These are phyloP conservation scores for Rubus parviflorus DNA, from an alignment of 306 rosid genomes.

Conservation along the genomic window DNA sequence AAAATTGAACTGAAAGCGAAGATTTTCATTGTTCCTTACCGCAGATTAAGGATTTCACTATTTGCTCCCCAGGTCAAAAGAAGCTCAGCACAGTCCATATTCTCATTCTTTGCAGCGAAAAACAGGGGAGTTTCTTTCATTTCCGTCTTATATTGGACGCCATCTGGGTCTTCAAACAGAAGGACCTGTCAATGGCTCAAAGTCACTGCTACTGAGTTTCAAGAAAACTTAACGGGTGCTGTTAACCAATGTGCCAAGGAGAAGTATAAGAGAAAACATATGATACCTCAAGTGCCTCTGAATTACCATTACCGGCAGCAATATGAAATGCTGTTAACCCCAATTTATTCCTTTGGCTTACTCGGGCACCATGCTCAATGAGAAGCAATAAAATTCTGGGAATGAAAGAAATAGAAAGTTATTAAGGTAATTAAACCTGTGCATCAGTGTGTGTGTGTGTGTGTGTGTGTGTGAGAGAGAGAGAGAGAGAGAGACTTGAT, in stretches of 20 bases:
- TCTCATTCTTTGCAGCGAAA: constrained; percentile 47
- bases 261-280: constrained; percentile 6
- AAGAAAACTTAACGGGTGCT: neutral
- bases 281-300: constrained; percentile 43
- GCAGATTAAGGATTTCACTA: constrained; percentile 42
- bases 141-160: constrained; percentile 35
- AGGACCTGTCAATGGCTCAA: constrained; percentile 33
- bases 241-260: neutral
- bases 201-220: neutral
- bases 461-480: constrained; percentile 8
- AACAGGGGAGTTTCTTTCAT: constrained; percentile 53
- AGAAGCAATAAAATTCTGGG: constrained; percentile 36
- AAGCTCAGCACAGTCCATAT: constrained; percentile 36
- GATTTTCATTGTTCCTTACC: constrained; percentile 26
- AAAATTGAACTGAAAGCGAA: neutral
- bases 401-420: constrained; percentile 5
- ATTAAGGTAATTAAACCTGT: neutral
- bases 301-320: constrained; percentile 39
- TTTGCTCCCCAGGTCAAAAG: constrained; percentile 49
- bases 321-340: constrained; percentile 43
- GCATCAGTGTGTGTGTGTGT: neutral
- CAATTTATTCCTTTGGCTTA: constrained; percentile 38
- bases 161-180: constrained; percentile 41
- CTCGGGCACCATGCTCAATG: constrained; percentile 35
- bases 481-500: constrained; percentile 35